These are phyloP conservation scores for Botrytis medusae DNA, from an alignment of 2,329 filamentous ascomycete species.

Conservation along the genomic window DNA sequence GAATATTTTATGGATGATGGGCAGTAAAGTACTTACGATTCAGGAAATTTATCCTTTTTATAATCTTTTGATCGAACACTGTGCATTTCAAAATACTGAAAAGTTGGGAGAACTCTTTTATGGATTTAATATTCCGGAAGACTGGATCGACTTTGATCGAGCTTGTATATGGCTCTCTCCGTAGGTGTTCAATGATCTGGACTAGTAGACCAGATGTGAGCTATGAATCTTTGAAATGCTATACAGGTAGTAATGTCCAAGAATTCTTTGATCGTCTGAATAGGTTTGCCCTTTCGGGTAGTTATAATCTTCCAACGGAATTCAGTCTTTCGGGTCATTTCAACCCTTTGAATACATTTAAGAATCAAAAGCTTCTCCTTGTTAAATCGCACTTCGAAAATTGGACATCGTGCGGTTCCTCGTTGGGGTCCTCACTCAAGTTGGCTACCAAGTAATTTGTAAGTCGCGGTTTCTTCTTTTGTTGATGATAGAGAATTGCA, in stretches of 20 bases:
- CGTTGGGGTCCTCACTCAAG: background rate
- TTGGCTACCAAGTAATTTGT: background rate
- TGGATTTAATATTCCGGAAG: background rate
- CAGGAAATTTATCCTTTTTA: constrained; percentile 8
- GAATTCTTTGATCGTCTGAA: too few relatives aligned
- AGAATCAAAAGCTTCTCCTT: background rate
- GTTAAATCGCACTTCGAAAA: background rate
- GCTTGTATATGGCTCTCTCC: background rate
- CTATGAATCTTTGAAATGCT: background rate
- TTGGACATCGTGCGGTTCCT: background rate
- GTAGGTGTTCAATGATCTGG: background rate
- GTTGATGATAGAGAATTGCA: background rate
- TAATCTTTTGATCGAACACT: background rate
- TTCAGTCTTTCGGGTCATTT: background rate
- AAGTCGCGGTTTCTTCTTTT: constrained; percentile 19
- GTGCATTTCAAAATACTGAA: background rate
- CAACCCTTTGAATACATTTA: background rate
- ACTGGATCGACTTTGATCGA: background rate
- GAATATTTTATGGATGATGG: constrained; percentile 14
- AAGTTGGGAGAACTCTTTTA: background rate
- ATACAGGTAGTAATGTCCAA: background rate
- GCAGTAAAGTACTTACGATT: constrained; percentile 6
- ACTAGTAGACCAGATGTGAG: background rate
- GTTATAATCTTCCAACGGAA: background rate
- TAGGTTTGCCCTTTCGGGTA: too few relatives aligned